phyloP scores from a whole-genome alignment of 2,329 filamentous ascomycete genomes.

The Neodidymelliopsis sp. region DNA sequence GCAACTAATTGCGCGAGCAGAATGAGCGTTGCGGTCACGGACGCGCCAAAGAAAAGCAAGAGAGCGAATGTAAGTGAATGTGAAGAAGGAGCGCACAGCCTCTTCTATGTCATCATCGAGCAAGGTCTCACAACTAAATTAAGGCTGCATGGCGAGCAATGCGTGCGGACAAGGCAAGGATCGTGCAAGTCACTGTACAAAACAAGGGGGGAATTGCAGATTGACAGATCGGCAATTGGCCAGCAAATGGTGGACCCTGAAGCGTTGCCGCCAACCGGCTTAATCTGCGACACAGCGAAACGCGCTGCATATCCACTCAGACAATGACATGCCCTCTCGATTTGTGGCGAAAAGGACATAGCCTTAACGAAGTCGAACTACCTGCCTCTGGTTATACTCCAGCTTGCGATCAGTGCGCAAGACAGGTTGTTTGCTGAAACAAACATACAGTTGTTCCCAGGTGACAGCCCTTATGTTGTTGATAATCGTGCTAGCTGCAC shows the following conservation, averaged over 20 bases:
- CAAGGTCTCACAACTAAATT: constrained; percentile 28
- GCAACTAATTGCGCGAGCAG: neutral
- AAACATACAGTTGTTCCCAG: too few species aligned
- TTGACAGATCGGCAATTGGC: constrained; percentile 24
- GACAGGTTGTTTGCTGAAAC: too few species aligned
- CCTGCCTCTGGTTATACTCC: too few species aligned
- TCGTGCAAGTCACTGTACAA: constrained; percentile 22
- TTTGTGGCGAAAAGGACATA: too few species aligned
- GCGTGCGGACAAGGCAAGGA: constrained; percentile 17
- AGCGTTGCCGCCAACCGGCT: constrained; percentile 34
- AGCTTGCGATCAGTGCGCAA: too few species aligned
- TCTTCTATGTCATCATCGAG: constrained; percentile 31
- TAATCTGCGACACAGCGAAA: constrained; percentile 44
- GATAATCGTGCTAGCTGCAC: too few species aligned
- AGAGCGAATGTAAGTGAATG: constrained; percentile 6
- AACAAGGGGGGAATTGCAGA: constrained; percentile 21
- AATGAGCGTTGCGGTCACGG: constrained; percentile 9
- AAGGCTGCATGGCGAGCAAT: constrained; percentile 30
- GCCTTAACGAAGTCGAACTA: too few species aligned
- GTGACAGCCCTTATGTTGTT: too few species aligned
- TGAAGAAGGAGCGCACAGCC: constrained; percentile 31
- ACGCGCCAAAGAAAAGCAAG: neutral
- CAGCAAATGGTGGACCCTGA: constrained; percentile 24
- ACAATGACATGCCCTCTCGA: too few species aligned
- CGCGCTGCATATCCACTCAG: constrained; percentile 22